Conservation (phyloP, 352 stramenopile species). For the Pythium dissimile region DNA sequence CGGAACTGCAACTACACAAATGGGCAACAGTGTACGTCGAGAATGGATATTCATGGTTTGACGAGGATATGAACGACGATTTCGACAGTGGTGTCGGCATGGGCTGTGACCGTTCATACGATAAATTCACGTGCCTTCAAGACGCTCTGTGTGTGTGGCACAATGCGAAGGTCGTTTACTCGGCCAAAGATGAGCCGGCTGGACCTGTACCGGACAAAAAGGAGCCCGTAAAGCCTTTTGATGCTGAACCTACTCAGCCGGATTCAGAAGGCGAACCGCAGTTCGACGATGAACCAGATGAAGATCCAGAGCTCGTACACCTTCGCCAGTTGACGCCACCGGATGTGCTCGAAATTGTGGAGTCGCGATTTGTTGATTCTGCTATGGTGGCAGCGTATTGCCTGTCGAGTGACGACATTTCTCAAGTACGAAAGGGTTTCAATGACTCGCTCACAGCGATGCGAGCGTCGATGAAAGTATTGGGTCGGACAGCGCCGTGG, state of each 20-base stretch:
- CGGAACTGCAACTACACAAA: slow-evolving; percentile 73
- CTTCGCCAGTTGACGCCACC: slow-evolving; percentile 42
- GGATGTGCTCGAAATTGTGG: slow-evolving; percentile 39
- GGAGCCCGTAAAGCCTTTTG: not conserved
- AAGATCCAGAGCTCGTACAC: slow-evolving; percentile 17
- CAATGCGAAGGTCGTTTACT: slow-evolving; percentile 53
- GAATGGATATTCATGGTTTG: slow-evolving; percentile 63
- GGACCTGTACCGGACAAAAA: not conserved
- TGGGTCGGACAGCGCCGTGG: slow-evolving; percentile 57
- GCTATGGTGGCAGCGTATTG: slow-evolving; percentile 30
- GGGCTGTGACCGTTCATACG: slow-evolving; percentile 54
- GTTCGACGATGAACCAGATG: not conserved
- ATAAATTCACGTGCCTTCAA: slow-evolving; percentile 82
- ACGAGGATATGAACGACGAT: slow-evolving; percentile 40
- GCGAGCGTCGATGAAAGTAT: slow-evolving; percentile 49
- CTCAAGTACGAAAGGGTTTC: slow-evolving; percentile 31
- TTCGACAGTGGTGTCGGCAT: not conserved
- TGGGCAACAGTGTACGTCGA: slow-evolving; percentile 67
- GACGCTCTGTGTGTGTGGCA: slow-evolving; percentile 76
- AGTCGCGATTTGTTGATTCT: slow-evolving; percentile 27
- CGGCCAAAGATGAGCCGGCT: slow-evolving; percentile 43
- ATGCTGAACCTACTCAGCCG: not conserved
- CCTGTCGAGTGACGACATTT: slow-evolving; percentile 28
- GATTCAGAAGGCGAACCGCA: not conserved
- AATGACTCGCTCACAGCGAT: slow-evolving; percentile 45